Evolutionary conservation across 2,329 filamentous ascomycete species (phyloP).

Genomic region (Fusarium incarnatum): DNA sequence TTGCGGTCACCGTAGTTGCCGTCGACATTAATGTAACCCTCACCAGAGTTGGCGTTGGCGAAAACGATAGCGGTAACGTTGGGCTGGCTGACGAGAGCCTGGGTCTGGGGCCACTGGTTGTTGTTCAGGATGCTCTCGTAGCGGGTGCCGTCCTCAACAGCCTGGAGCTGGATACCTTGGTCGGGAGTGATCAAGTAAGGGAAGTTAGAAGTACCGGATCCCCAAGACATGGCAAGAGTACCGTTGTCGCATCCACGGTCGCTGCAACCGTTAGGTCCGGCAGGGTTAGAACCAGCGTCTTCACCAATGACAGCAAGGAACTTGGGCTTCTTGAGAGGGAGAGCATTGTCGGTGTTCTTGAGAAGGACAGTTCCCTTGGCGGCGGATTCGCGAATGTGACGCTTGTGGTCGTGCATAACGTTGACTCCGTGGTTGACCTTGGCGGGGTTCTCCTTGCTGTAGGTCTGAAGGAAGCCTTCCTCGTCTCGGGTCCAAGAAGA

Average conservation of each 20-base stretch:
- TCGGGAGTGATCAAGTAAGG: slow-evolving; percentile 82
- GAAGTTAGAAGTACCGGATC: slow-evolving; percentile 78
- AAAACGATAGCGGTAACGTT: slow-evolving; percentile 84
- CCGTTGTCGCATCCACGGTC: slow-evolving; percentile 73
- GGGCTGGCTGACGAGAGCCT: slow-evolving; percentile 70
- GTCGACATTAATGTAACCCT: slow-evolving; percentile 86
- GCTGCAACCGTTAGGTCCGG: slow-evolving; percentile 81
- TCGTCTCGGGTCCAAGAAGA: slow-evolving; percentile 87
- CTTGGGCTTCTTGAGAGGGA: slow-evolving; percentile 83
- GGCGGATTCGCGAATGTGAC: slow-evolving; percentile 79
- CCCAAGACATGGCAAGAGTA: slow-evolving; percentile 82
- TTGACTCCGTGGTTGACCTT: slow-evolving; percentile 85
- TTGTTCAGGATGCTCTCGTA: slow-evolving; percentile 77
- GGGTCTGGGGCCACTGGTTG: slow-evolving; percentile 70
- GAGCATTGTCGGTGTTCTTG: slow-evolving; percentile 78
- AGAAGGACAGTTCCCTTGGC: slow-evolving; percentile 87
- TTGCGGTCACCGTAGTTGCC: slow-evolving; percentile 89
- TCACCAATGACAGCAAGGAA: slow-evolving; percentile 83
- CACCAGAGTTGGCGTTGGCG: slow-evolving; percentile 86
- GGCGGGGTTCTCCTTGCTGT: slow-evolving; percentile 69
- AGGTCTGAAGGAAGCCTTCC: slow-evolving; percentile 74
- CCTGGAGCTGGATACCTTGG: slow-evolving; percentile 73
- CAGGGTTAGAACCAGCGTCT: slow-evolving; percentile 80
- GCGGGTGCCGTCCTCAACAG: slow-evolving; percentile 66
- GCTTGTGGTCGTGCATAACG: slow-evolving; percentile 80